phyloP scores from a whole-genome alignment of 2,329 filamentous ascomycete species.

The Penicillium palitans region DNA sequence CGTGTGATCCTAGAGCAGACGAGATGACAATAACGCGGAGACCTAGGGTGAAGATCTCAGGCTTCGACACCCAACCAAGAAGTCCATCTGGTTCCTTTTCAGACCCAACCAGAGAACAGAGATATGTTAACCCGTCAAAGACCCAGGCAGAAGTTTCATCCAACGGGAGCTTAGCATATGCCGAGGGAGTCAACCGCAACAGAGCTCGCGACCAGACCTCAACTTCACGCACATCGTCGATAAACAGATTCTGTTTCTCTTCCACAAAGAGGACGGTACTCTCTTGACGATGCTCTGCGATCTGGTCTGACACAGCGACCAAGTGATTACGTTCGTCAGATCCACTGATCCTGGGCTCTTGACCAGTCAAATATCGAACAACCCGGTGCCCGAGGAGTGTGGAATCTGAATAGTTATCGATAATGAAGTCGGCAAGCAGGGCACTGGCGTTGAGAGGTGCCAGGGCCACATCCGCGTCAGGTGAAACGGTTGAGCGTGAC shows the following conservation, averaged over 20 bases:
- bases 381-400: conserved; percentile 36
- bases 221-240: conserved; percentile 76
- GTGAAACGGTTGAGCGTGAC: conserved; percentile 35
- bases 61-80: conserved; percentile 70
- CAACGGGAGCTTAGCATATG: conserved; percentile 26
- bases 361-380: conserved; percentile 42
- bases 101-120: conserved; percentile 26
- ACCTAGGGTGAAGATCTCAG: conserved; percentile 60
- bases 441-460: conserved; percentile 53
- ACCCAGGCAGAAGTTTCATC: conserved; percentile 34
- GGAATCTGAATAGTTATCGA: conserved; percentile 36
- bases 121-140: conserved; percentile 32
- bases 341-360: conserved; percentile 28
- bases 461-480: conserved; percentile 34
- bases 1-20: conserved; percentile 31
- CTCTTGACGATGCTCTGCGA: conserved; percentile 40
- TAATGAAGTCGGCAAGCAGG: conserved; percentile 39
- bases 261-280: conserved; percentile 68
- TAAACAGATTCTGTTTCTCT: conserved; percentile 93
- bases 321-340: conserved; percentile 18
- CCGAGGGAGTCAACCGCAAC: conserved; percentile 25
- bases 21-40: conserved; percentile 43
- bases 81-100: conserved; percentile 57
- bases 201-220: conserved; percentile 65
- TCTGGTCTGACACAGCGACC: conserved; percentile 27